Percentiles rank a stretch among this genome's conserved stretches.
phyloP scores from a whole-genome alignment of 371 early-diverging fungal species.

The Haplosporangium sp. region DNA sequence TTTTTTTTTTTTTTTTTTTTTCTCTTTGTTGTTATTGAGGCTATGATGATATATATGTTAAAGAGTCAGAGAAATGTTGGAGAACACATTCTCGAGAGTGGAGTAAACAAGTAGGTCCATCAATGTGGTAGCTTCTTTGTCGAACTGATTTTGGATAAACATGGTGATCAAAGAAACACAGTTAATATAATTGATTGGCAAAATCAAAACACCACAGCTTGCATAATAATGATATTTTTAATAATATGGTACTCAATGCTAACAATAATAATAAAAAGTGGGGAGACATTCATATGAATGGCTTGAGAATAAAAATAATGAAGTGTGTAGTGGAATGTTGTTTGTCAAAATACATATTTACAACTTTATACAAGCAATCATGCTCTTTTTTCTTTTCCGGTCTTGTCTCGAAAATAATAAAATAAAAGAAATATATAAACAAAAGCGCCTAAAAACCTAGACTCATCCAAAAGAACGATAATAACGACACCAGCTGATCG shows the following conservation, averaged over 20 bases:
- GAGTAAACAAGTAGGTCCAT: too few relatives aligned
- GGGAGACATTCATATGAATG: neutral
- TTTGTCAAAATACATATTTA: constrained; percentile 10
- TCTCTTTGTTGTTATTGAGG: neutral
- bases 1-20: too few relatives aligned
- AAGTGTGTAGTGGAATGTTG: neutral
- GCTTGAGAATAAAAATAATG: neutral
- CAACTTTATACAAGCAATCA: constrained; percentile 2
- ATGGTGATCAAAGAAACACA: too few relatives aligned
- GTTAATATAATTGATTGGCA: too few relatives aligned
- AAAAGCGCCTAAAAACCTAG: neutral
- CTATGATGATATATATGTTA: neutral
- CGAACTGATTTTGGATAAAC: too few relatives aligned
- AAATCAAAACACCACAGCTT: too few relatives aligned
- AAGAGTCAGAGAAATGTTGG: too few relatives aligned
- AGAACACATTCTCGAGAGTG: too few relatives aligned
- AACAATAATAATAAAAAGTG: too few relatives aligned
- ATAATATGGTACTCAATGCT: too few relatives aligned
- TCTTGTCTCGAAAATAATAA: neutral
- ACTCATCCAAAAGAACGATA: neutral
- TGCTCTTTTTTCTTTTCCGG: neutral
- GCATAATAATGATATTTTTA: too few relatives aligned
- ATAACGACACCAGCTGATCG: neutral
- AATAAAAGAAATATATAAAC: neutral
- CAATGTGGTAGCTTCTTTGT: too few relatives aligned